Percentiles rank a stretch among this genome's conserved stretches.
Evolutionary conservation across 495 filamentous ascomycete species (phyloP).

Genomic region (Astrocystis sublimbata): DNA sequence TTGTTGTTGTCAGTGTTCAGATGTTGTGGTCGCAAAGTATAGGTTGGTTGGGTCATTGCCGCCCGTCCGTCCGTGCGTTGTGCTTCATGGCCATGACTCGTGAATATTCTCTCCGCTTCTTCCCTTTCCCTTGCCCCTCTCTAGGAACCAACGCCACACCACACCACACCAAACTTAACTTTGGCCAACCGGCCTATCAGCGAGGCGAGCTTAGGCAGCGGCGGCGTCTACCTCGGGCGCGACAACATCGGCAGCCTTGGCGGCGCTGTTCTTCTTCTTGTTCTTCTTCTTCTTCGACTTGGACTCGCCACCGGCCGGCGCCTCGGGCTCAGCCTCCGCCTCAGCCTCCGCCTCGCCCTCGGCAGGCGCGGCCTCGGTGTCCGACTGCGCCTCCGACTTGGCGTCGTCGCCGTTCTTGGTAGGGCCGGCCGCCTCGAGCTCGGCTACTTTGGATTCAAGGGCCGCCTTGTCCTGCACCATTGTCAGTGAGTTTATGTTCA

Average conservation of each 20-base stretch:
- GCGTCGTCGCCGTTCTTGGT: slow-evolving; percentile 10
- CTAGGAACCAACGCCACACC: too few relatives aligned
- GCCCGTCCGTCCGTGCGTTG: too few relatives aligned
- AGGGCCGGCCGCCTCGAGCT: slow-evolving; percentile 8
- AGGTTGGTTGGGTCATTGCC: too few relatives aligned
- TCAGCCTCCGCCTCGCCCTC: slow-evolving; percentile 16
- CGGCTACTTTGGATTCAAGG: slow-evolving; percentile 12
- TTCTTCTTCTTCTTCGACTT: slow-evolving; percentile 1
- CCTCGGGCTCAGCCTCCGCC: slow-evolving; percentile 1
- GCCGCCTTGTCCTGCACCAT: slow-evolving; percentile 11
- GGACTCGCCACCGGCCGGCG: slow-evolving; percentile 5
- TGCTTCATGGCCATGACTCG: neutral
- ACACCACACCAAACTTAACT: too few relatives aligned
- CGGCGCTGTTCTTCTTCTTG: slow-evolving; percentile 7
- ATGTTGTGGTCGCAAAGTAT: too few relatives aligned
- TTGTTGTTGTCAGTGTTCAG: too few relatives aligned
- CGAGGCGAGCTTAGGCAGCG: neutral
- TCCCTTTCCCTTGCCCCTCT: too few relatives aligned
- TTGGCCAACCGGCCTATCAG: neutral
- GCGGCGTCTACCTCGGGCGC: neutral
- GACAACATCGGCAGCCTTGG: neutral
- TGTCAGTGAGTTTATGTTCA: slow-evolving; percentile 4
- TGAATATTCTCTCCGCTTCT: neutral
- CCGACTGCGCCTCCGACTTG: slow-evolving; percentile 12
- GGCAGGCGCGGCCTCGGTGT: neutral